These are phyloP conservation scores for Yarrowia sp. DNA, from an alignment of 805 yeast species.

Conservation along the genomic window DNA sequence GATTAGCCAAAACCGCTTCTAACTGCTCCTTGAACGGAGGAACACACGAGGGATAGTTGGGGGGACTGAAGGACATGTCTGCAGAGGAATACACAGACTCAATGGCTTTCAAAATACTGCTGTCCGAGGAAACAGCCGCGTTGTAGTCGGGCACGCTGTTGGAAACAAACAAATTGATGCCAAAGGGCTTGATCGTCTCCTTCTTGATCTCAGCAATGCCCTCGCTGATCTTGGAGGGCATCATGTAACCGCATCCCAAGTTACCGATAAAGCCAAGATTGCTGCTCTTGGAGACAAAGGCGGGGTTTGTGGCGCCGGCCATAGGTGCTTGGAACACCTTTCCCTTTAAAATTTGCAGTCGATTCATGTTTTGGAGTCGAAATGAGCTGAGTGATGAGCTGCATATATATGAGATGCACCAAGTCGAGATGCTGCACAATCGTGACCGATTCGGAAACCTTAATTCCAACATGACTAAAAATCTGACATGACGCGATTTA, in stretches of 20 bases:
- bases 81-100: constrained; percentile 22
- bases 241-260: constrained; percentile 42
- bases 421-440: neutral
- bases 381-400: neutral
- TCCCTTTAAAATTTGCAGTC: neutral
- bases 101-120: constrained; percentile 4
- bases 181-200: constrained; percentile 29
- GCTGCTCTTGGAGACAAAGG: constrained; percentile 46
- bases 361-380: neutral
- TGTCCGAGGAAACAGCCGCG: neutral
- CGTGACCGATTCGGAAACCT: constrained; percentile 16
- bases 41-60: constrained; percentile 23
- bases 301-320: constrained; percentile 54
- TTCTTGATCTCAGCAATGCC: constrained; percentile 28
- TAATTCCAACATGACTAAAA: neutral
- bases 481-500: no score
- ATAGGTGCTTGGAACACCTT: constrained; percentile 54
- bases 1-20: constrained; percentile 30
- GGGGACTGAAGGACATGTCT: neutral
- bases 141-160: constrained; percentile 5
- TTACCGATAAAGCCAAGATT: constrained; percentile 53
- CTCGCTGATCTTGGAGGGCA: constrained; percentile 29
- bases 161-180: constrained; percentile 33
- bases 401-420: neutral
- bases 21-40: constrained; percentile 32